Conservation (phyloP, 768 basidiomycete genomes). For the Boletus rufocinnamomeus region DNA sequence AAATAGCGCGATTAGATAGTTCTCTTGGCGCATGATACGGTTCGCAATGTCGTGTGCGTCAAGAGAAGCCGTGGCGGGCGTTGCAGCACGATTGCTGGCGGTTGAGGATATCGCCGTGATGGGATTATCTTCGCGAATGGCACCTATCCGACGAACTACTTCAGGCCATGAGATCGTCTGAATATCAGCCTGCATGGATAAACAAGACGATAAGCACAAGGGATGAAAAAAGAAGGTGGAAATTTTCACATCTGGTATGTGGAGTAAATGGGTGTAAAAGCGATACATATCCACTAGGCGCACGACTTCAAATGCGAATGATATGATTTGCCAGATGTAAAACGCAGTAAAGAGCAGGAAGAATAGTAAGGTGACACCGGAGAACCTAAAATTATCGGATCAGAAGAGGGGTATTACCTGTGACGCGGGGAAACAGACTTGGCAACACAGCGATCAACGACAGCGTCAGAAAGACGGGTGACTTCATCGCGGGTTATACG, state of each 20-base stretch:
- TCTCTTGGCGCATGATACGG: slow-evolving; percentile 96
- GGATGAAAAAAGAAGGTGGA: background rate
- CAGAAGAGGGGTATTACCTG: slow-evolving; percentile 9
- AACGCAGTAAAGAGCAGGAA: slow-evolving; percentile 84
- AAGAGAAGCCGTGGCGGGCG: slow-evolving; percentile 78
- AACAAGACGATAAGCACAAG: slow-evolving; percentile 15
- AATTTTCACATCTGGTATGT: slow-evolving; percentile 83
- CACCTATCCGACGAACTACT: slow-evolving; percentile 85
- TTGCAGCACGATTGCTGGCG: slow-evolving; percentile 48
- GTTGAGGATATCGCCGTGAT: slow-evolving; percentile 82
- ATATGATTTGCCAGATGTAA: slow-evolving; percentile 84
- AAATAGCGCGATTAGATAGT: slow-evolving; percentile 96
- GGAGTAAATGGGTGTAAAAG: slow-evolving; percentile 93
- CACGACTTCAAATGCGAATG: slow-evolving; percentile 72
- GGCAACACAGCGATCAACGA: slow-evolving; percentile 82
- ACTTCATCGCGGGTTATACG: slow-evolving; percentile 67
- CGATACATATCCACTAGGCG: slow-evolving; percentile 92
- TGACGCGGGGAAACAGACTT: slow-evolving; percentile 51
- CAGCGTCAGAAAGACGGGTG: slow-evolving; percentile 73
- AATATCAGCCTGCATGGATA: slow-evolving; percentile 83
- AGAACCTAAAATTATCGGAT: slow-evolving; percentile 55
- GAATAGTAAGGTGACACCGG: slow-evolving; percentile 81
- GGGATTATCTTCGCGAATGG: slow-evolving; percentile 92
- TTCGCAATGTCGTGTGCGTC: slow-evolving; percentile 99
- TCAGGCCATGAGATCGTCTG: slow-evolving; percentile 98